phyloP scores from a whole-genome alignment of 495 filamentous ascomycete genomes.

The Penicillium arizonense region DNA sequence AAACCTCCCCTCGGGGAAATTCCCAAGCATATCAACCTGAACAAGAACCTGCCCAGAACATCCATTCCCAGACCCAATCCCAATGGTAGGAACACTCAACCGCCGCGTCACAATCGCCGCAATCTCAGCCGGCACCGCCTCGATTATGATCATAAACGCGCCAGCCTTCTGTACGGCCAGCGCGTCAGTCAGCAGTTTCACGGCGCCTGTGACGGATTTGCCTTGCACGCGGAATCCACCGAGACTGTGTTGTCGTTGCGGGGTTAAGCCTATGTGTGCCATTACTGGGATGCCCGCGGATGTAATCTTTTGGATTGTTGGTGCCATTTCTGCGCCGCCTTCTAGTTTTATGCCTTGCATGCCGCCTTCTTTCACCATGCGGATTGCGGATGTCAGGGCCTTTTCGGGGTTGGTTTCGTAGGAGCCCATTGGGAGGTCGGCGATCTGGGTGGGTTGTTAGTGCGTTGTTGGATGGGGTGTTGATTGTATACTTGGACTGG shows the following conservation, averaged over 20 bases:
- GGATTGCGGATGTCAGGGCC: conserved; percentile 79
- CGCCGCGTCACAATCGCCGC: conserved; percentile 77
- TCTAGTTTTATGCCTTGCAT: conserved; percentile 90
- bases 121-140: conserved; percentile 90
- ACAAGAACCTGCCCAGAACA: conserved; percentile 96
- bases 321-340: conserved; percentile 84
- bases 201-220: conserved; percentile 69
- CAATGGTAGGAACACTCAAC: conserved; percentile 88
- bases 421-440: conserved; percentile 94
- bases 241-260: conserved; percentile 86
- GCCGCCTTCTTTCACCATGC: conserved; percentile 87
- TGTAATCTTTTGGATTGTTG: conserved; percentile 82
- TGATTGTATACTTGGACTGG: neutral
- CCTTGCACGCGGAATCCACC: conserved; percentile 96
- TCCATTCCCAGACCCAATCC: conserved; percentile 92
- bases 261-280: conserved; percentile 89
- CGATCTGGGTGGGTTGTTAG: conserved; percentile 53
- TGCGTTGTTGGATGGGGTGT: neutral
- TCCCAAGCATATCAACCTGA: conserved; percentile 92
- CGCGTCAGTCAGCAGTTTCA: conserved; percentile 82
- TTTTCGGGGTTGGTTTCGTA: conserved; percentile 90
- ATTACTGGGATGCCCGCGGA: conserved; percentile 89
- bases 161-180: conserved; percentile 88
- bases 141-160: conserved; percentile 79
- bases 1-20: conserved; percentile 88